These are phyloP conservation scores for Fusarium brevicatenulatum DNA, from an alignment of 2,329 filamentous ascomycete genomes.

Conservation along the genomic window DNA sequence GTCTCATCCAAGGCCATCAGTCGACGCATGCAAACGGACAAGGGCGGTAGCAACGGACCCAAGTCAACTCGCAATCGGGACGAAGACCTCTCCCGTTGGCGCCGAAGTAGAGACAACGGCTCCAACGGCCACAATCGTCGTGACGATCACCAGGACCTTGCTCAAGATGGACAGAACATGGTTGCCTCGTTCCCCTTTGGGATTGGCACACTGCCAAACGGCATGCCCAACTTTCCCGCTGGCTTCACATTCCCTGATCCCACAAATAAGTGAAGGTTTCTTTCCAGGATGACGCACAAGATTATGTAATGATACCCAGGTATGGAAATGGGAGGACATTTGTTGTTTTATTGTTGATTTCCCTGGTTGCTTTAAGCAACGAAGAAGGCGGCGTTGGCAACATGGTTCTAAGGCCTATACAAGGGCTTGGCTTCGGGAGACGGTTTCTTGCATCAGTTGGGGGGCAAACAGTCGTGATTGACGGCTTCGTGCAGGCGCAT, in stretches of 20 bases:
- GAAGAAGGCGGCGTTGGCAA: conserved; percentile 26
- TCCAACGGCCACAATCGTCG: conserved; percentile 37
- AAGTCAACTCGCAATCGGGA: conserved; percentile 66
- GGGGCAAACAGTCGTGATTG: conserved; percentile 5
- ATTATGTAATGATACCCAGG: conserved; percentile 35
- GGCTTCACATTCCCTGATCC: conserved; percentile 54
- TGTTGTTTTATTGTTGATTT: conserved; percentile 29
- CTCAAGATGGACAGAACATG: conserved; percentile 41
- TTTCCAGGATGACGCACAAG: conserved; percentile 9
- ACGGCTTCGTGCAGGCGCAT: conserved; percentile 2
- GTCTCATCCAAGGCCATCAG: conserved; percentile 92
- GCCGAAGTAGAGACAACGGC: conserved; percentile 48
- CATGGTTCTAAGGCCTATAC: conserved; percentile 5
- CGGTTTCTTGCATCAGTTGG: conserved; percentile 18
- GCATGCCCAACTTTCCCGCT: conserved; percentile 55
- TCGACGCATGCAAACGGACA: conserved; percentile 75
- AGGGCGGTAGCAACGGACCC: conserved; percentile 71
- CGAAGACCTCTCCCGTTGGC: conserved; percentile 49
- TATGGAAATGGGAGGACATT: conserved; percentile 27
- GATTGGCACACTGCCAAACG: conserved; percentile 53
- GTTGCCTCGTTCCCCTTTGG: conserved; percentile 52
- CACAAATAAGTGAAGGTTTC: conserved; percentile 25
- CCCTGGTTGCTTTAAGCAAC: conserved; percentile 11
- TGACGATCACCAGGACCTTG: conserved; percentile 36
- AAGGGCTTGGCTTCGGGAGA: not conserved